These are phyloP conservation scores for Metarhizium sp. DNA, from an alignment of 2,329 filamentous ascomycete species.

Conservation along the genomic window DNA sequence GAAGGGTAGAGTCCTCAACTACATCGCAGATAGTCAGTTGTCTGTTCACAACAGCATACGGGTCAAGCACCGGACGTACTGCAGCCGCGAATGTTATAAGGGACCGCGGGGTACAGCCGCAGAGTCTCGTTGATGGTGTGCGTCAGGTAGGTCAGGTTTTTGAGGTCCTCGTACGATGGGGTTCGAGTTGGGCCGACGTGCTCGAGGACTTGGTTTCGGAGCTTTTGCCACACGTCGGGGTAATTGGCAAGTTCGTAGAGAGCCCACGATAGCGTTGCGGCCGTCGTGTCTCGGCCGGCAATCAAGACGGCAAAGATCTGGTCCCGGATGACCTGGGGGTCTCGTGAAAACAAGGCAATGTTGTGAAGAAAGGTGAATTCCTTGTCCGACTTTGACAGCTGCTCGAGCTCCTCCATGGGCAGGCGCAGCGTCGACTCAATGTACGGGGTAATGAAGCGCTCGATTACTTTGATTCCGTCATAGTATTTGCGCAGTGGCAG, in stretches of 20 bases:
- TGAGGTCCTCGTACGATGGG: slow-evolving; percentile 72
- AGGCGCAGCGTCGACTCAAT: slow-evolving; percentile 66
- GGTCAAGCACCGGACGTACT: neutral
- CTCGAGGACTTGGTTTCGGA: slow-evolving; percentile 62
- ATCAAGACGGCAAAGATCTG: slow-evolving; percentile 77
- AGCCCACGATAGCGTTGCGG: slow-evolving; percentile 69
- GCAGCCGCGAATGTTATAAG: slow-evolving; percentile 59
- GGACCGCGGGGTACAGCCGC: slow-evolving; percentile 68
- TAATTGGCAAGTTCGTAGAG: slow-evolving; percentile 72
- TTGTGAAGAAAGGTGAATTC: slow-evolving; percentile 83
- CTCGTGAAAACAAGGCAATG: slow-evolving; percentile 69
- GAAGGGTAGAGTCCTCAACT: slow-evolving; percentile 64
- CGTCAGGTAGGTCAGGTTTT: slow-evolving; percentile 76
- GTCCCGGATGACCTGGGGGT: slow-evolving; percentile 65
- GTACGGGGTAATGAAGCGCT: slow-evolving; percentile 68
- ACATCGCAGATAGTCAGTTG: slow-evolving; percentile 31
- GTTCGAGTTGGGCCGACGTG: slow-evolving; percentile 52
- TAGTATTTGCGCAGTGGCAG: slow-evolving; percentile 59
- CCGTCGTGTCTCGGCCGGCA: slow-evolving; percentile 82
- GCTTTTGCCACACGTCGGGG: slow-evolving; percentile 56
- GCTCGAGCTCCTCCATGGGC: slow-evolving; percentile 59
- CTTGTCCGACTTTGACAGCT: slow-evolving; percentile 56
- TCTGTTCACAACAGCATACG: neutral
- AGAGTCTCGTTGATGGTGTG: slow-evolving; percentile 68
- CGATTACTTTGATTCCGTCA: slow-evolving; percentile 55